Percentiles rank a stretch among this genome's conserved stretches.
phyloP scores from a whole-genome alignment of 129 eudicot species.

The Scalesia atractyloides region DNA sequence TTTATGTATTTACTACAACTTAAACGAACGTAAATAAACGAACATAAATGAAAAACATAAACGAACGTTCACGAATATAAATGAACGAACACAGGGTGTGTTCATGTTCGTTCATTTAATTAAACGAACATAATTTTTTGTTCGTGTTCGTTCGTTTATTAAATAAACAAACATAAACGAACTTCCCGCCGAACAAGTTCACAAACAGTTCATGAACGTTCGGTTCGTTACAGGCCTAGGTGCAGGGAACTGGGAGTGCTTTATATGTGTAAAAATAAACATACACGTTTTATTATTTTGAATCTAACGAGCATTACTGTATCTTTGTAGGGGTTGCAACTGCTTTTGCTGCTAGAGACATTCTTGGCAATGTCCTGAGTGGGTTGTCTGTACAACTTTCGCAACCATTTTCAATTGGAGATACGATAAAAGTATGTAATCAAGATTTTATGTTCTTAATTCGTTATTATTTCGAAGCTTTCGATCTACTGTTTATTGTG shows the following conservation, averaged over 20 bases:
- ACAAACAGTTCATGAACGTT: too few species aligned
- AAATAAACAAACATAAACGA: too few species aligned
- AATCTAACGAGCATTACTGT: constrained; percentile 19
- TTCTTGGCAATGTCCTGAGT: constrained; percentile 91
- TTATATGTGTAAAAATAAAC: neutral
- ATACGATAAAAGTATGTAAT: constrained; percentile 77
- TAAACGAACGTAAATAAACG: too few species aligned
- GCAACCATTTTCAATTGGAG: constrained; percentile 87
- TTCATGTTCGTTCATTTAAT: too few species aligned
- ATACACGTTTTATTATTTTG: neutral
- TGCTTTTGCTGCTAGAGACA: constrained; percentile 94
- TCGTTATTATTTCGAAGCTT: constrained; percentile 8
- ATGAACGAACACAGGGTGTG: too few species aligned
- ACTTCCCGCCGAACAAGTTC: too few species aligned
- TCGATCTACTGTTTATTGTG: neutral
- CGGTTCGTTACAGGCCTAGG: too few species aligned
- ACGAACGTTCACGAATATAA: too few species aligned
- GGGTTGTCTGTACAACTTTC: constrained; percentile 85
- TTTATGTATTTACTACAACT: too few species aligned
- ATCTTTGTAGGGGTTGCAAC: constrained; percentile 87
- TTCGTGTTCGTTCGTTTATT: too few species aligned
- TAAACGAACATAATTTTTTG: too few species aligned
- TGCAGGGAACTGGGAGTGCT: constrained; percentile 5
- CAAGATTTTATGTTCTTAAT: constrained; percentile 3
- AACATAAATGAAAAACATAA: too few species aligned